Conservation (phyloP, 148 eudicot species). For the Diospyros lotus region DNA sequence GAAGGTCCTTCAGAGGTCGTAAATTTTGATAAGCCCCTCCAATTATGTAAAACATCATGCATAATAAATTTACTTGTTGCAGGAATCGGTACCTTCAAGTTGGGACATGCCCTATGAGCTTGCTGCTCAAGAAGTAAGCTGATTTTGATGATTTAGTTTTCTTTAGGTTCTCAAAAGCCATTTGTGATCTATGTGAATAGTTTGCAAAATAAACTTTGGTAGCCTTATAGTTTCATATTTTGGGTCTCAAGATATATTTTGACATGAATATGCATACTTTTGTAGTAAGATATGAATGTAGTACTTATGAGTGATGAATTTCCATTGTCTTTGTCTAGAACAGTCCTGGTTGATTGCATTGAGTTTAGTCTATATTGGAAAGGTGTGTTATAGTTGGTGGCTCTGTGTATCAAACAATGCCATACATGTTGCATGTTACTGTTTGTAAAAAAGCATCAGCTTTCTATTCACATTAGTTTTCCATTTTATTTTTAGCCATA, state of each 20-base stretch:
- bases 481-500: not conserved
- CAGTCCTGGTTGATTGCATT: not conserved
- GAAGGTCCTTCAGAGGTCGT: slow-evolving; percentile 37
- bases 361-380: not conserved
- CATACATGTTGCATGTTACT: not conserved
- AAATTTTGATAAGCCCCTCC: slow-evolving; percentile 11
- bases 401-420: not conserved
- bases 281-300: not conserved
- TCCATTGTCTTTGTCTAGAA: not conserved
- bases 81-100: slow-evolving; percentile 27
- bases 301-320: not conserved
- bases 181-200: not conserved
- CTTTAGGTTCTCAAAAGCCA: not conserved
- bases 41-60: slow-evolving; percentile 4
- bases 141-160: not conserved
- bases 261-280: not conserved
- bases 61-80: slow-evolving; percentile 19
- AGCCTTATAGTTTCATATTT: slow-evolving; percentile 1
- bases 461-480: not conserved
- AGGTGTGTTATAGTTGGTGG: not conserved
- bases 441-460: not conserved
- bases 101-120: slow-evolving; percentile 15
- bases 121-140: slow-evolving; percentile 36
- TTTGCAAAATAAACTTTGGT: not conserved
- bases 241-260: not conserved